Percentiles rank a stretch among this genome's conserved stretches.
phyloP scores from a whole-genome alignment of 31 red algal genomes.

The Odonthalia washingtoniensis region DNA sequence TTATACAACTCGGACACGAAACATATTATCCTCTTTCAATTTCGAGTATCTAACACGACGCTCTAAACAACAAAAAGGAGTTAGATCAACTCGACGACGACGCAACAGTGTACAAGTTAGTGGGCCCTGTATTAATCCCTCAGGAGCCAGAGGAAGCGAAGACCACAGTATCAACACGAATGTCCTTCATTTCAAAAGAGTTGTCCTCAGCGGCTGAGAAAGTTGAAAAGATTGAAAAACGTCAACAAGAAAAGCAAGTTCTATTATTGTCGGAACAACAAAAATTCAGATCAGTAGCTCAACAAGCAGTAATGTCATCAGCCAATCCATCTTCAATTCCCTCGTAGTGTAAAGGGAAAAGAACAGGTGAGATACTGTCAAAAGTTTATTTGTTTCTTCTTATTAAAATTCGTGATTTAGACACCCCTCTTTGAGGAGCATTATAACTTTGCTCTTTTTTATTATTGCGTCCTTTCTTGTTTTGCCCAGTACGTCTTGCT shows the following conservation, averaged over 20 bases:
- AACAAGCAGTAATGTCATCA: constrained; percentile 41
- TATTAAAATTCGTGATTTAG: neutral
- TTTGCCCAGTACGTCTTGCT: constrained; percentile 43
- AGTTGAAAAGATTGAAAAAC: constrained; percentile 59
- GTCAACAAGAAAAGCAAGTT: constrained; percentile 55
- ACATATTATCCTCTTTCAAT: too few relatives aligned
- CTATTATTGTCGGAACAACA: constrained; percentile 60
- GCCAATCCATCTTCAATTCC: too few relatives aligned
- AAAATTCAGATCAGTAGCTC: constrained; percentile 73
- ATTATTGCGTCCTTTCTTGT: constrained; percentile 38
- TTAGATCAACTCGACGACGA: constrained; percentile 63
- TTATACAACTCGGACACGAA: too few relatives aligned
- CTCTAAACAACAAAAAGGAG: too few relatives aligned
- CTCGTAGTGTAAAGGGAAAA: too few relatives aligned
- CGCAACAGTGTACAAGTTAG: constrained; percentile 68
- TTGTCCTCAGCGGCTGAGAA: constrained; percentile 46
- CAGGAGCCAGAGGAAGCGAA: constrained; percentile 78
- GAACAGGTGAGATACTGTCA: too few relatives aligned
- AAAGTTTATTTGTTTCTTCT: neutral
- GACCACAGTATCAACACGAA: constrained; percentile 67
- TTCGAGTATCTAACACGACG: too few relatives aligned
- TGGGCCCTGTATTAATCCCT: constrained; percentile 78
- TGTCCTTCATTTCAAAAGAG: constrained; percentile 78
- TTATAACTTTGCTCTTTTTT: neutral
- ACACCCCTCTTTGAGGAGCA: neutral